phyloP scores from a whole-genome alignment of 192 early-diverging fungal genomes.

The Podila epicladia region DNA sequence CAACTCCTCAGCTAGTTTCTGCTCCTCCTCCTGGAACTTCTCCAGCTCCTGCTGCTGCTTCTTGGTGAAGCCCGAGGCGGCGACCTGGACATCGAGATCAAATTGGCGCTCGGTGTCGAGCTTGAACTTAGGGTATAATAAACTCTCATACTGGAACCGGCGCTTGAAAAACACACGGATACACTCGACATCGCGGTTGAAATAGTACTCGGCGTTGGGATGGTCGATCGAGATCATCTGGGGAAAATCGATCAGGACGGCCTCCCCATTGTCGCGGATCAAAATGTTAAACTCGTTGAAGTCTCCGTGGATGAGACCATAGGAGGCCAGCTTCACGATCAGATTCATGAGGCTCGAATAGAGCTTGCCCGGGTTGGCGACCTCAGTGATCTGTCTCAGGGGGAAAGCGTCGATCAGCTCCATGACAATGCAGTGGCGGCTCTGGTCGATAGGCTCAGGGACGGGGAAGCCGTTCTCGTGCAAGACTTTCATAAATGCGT shows the following conservation, averaged over 20 bases:
- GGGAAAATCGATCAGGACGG: conserved; percentile 98
- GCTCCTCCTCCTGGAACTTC: conserved; percentile 57
- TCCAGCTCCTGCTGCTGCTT: conserved; percentile 92
- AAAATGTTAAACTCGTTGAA: conserved; percentile 99
- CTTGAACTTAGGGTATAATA: conserved; percentile 91
- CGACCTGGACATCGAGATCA: conserved; percentile 93
- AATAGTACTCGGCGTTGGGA: conserved; percentile 94
- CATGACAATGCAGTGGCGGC: conserved; percentile 98
- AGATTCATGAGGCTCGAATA: conserved; percentile 96
- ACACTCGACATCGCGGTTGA: conserved; percentile 99
- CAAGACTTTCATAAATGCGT: conserved; percentile 96
- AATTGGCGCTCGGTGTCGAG: conserved; percentile 87
- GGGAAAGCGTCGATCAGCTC: conserved; percentile 94
- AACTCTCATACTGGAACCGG: conserved; percentile 91
- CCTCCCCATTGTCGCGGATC: conserved; percentile 80
- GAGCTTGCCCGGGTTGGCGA: conserved; percentile 90
- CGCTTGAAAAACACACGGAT: conserved; percentile 93
- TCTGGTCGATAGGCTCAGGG: conserved; percentile 91
- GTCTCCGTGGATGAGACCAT: conserved; percentile 98
- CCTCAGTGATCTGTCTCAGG: conserved; percentile 88
- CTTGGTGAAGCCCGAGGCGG: conserved; percentile 95
- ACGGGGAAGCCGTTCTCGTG: conserved; percentile 95
- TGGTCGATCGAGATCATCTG: conserved; percentile 99
- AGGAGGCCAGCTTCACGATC: conserved; percentile 92
- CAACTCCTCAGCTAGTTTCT: conserved; percentile 25